Evolutionary conservation across 805 yeast species (phyloP), one percentile per base, ranked within the genome.

Genomic region (Metschnikowia lochheadii): DNA sequence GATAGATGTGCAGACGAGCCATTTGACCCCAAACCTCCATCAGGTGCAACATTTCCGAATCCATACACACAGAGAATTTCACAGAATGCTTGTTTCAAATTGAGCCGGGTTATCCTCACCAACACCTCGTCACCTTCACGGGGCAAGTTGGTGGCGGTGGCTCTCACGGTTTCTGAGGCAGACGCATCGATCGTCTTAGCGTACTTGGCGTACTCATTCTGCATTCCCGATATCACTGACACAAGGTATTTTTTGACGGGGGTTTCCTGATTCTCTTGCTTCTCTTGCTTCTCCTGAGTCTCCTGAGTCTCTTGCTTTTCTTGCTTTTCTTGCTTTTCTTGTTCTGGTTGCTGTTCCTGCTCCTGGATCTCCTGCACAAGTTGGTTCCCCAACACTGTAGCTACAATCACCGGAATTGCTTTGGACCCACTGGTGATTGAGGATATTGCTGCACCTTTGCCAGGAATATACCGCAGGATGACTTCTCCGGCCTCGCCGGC

Each of bases 121-220:
- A 92, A 69, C 2, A 94, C 97, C 21, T 84, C 66, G 64, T 92
- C 97, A 29, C 87, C 86, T 56, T 89, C 96, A 54, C 82, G 80
- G 6, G 98, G 98, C 49, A 91, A 68, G 53, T 78, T 77, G 49
- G 75, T 78, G 39, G 76, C 64, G 50, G 65, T 69, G 34, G 59
- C 56, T 13, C 57, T 46, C 23, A 53, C 55, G 17, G 60, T 54
- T 26, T 50, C 56, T 3, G 58, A 43, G 6, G 60, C 56, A 32
- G 54, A 49, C 4, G 58, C 51, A 35, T 56, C 57, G 43, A 56
- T 51, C 26, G 63, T 66, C 35, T 45, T 40, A 21, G 67, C 63
- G 50, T 59, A 64, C 39, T 61, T 52, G 38, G 57, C 50, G 54
- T 66, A 69, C 8, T 63, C 57, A 51, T 61, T 65, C 20, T 61